phyloP scores from a whole-genome alignment of 1,284 basidiomycete genomes.

The Thelephora terrestris region DNA sequence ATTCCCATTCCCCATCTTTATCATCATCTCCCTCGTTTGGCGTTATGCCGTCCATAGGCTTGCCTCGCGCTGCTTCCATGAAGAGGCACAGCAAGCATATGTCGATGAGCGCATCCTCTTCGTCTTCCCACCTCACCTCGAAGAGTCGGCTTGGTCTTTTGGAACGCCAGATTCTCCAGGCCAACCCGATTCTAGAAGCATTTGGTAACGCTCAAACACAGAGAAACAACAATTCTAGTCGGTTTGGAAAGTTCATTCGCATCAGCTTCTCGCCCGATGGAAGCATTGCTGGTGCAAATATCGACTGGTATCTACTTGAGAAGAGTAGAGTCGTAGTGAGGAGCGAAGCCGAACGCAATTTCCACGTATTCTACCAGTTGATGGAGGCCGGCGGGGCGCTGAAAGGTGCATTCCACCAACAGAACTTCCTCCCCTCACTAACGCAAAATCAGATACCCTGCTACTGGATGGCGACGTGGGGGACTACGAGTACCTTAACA shows the following conservation, averaged over 20 bases:
- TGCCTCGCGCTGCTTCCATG: slow-evolving; percentile 47
- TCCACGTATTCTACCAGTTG: slow-evolving; percentile 96
- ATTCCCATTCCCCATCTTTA: slow-evolving; percentile 49
- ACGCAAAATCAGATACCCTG: slow-evolving; percentile 48
- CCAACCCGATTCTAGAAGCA: slow-evolving; percentile 96
- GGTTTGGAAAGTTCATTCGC: slow-evolving; percentile 96
- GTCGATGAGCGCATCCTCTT: slow-evolving; percentile 33
- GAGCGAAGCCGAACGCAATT: slow-evolving; percentile 83
- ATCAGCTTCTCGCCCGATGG: slow-evolving; percentile 93
- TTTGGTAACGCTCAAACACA: slow-evolving; percentile 99
- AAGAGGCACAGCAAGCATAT: slow-evolving; percentile 21
- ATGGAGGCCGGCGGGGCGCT: slow-evolving; percentile 56
- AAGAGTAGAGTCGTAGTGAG: slow-evolving; percentile 93
- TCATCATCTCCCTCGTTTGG: slow-evolving; percentile 31
- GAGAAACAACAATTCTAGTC: slow-evolving; percentile 97
- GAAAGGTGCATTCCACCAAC: slow-evolving; percentile 39
- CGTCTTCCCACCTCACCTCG: slow-evolving; percentile 38
- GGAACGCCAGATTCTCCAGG: slow-evolving; percentile 95
- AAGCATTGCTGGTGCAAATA: slow-evolving; percentile 95
- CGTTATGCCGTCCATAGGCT: slow-evolving; percentile 45
- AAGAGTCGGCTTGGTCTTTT: slow-evolving; percentile 77
- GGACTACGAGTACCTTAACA: slow-evolving; percentile 88
- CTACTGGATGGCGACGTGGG: slow-evolving; percentile 71
- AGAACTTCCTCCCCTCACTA: not conserved
- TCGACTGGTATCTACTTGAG: slow-evolving; percentile 98